Evolutionary conservation across 176 grass and related monocot species (phyloP).

Genomic region (Eragrostis curvula): DNA sequence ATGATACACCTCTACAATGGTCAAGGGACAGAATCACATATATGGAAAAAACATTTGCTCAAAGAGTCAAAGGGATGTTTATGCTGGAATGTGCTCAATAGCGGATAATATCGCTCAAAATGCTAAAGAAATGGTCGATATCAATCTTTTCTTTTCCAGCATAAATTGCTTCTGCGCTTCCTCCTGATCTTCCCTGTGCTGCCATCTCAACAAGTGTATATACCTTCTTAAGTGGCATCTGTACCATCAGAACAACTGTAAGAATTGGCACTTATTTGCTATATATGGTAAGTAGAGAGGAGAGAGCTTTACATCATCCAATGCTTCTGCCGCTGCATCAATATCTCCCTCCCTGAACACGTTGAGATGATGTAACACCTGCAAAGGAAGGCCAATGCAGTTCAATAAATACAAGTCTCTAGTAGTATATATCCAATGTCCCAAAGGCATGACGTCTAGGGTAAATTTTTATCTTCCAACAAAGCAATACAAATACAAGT

Average conservation of each 20-base stretch:
- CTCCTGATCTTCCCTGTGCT: constrained; percentile 61
- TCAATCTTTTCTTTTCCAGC: constrained; percentile 82
- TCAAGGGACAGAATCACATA: neutral
- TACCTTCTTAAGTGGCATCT: constrained; percentile 86
- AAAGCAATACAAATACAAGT: neutral
- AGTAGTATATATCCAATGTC: neutral
- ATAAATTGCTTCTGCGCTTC: constrained; percentile 78
- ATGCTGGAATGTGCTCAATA: constrained; percentile 23
- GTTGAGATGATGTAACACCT: constrained; percentile 73
- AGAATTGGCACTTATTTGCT: constrained; percentile 21
- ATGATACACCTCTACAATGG: neutral
- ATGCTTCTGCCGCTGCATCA: constrained; percentile 73
- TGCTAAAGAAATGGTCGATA: constrained; percentile 95
- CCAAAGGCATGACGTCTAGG: neutral
- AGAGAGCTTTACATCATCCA: constrained; percentile 70
- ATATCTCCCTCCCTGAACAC: constrained; percentile 75
- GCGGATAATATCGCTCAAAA: constrained; percentile 77
- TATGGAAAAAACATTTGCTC: neutral
- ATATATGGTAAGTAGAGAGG: neutral
- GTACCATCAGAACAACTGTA: constrained; percentile 29
- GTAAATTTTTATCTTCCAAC: neutral
- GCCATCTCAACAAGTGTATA: constrained; percentile 91
- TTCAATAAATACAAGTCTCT: neutral
- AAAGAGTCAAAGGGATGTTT: neutral
- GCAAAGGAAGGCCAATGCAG: constrained; percentile 25